Percentiles rank a stretch among this genome's conserved stretches.
These are phyloP conservation scores for Saccharomycopsis oosterbeekiorum DNA, from an alignment of 805 yeast species.

Conservation along the genomic window DNA sequence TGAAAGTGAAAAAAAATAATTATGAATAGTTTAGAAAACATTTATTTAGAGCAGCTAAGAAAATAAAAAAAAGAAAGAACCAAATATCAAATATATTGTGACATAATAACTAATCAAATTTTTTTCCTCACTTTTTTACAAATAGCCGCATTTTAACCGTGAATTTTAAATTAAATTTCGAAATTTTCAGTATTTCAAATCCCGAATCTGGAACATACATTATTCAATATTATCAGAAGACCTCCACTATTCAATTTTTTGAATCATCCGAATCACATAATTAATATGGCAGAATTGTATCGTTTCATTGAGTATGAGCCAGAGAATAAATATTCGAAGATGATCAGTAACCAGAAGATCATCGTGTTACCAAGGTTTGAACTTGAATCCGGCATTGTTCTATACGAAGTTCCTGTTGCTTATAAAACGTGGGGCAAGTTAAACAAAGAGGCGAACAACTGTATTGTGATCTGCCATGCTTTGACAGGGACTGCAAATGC, in stretches of 20 bases:
- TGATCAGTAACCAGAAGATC: constrained; percentile 70
- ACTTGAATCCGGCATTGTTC: constrained; percentile 73
- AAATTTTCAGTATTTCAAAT: no score
- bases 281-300: not conserved
- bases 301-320: constrained; percentile 32
- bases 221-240: no score
- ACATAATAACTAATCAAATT: not conserved
- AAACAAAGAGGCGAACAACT: constrained; percentile 60
- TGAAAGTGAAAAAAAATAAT: no score
- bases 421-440: constrained; percentile 93
- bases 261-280: not conserved
- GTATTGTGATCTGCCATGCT: constrained; percentile 90
- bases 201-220: no score
- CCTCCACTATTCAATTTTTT: no score
- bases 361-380: constrained; percentile 65
- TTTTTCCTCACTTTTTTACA: no score
- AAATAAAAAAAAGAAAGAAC: not conserved
- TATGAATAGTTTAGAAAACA: no score
- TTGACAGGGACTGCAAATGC: constrained; percentile 93
- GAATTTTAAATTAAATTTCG: no score
- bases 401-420: constrained; percentile 78
- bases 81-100: not conserved
- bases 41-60: no score
- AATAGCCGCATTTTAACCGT: not conserved
- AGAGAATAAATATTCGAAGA: constrained; percentile 56